These are phyloP conservation scores for Microcera coccophila DNA, from an alignment of 2,329 filamentous ascomycete species.

Conservation along the genomic window DNA sequence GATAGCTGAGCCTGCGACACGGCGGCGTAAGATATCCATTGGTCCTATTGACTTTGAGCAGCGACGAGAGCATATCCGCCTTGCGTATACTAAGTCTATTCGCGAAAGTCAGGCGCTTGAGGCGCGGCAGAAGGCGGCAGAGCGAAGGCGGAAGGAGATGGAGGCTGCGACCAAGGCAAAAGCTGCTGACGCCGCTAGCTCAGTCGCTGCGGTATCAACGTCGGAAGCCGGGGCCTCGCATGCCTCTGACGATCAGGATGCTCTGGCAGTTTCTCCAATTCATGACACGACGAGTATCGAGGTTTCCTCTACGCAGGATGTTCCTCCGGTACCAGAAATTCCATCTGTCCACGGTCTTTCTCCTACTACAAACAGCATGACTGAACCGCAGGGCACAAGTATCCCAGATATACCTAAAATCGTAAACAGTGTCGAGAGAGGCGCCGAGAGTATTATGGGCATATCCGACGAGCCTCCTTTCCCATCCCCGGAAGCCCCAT, in stretches of 20 bases:
- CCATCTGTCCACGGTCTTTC: constrained; percentile 3
- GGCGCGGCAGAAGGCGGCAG: constrained; percentile 50
- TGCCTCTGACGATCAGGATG: constrained; percentile 12
- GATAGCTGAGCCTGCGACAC: constrained; percentile 35
- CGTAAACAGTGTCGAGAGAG: constrained; percentile 5
- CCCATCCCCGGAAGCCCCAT: constrained; percentile 16
- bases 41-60: constrained; percentile 82
- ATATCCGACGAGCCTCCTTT: constrained; percentile 2
- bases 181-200: constrained; percentile 24
- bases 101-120: constrained; percentile 65
- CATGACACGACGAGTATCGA: constrained; percentile 20
- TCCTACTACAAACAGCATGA: constrained; percentile 2
- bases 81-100: constrained; percentile 81
- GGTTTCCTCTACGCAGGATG: constrained; percentile 19
- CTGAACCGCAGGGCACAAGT: constrained; percentile 2
- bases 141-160: constrained; percentile 49
- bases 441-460: constrained; percentile 10
- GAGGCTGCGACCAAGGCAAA: constrained; percentile 45
- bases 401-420: not conserved
- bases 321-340: constrained; percentile 5
- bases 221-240: constrained; percentile 14
- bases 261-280: constrained; percentile 22
- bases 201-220: constrained; percentile 11
- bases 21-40: constrained; percentile 56
- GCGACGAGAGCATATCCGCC: constrained; percentile 74